Evolutionary conservation across 1,139 yeast genomes (phyloP), one percentile per base, ranked within the genome.

Genomic region (Nakaseomyces bracarensis): DNA sequence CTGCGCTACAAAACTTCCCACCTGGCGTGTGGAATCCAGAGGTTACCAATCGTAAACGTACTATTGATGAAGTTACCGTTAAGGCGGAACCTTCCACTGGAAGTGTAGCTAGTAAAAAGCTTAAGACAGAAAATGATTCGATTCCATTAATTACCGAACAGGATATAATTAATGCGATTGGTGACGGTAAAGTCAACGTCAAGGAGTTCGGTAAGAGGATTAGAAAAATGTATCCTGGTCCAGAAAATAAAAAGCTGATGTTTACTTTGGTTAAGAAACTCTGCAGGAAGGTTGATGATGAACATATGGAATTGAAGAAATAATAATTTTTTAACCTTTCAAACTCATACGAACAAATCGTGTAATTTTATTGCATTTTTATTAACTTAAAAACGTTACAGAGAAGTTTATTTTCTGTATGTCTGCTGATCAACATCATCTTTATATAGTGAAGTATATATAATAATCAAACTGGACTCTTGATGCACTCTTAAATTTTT

Each of bases 1-100:
- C 70, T 31, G 70, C 81, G 26, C 69, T 87, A 46, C 61, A 65
- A n/a, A 74, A 74, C 36, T 86, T 86, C 64, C 93, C 93, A 3
- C 66, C 63, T 20, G 95, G 95, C 15, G 83, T 79, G 39, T 87
- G 96, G 96, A 80, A 81, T 58, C 91, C 95, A 22, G 67, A 67
- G 40, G 76, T 75, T 3, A 71, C 74, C 52, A 73, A 33, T 4
- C 20, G 16, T 13, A 21, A 66, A 56, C 60, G 75, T 42, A 72
- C 70, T 51, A 47, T 66, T 33, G 69, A 62, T 35, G 49, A 45
- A 26, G 43, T 35, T 16, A 40, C 47, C 11, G 33, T 34, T 35
- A 31, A 43, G 29, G 52, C 49, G 18, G 51, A 45, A 21, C 39
- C 52, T 11, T 30, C 38, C 14, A 28, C 42, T 3, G 35, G 43